Conservation (phyloP, 257 asterid species). For the Ilex asprella region DNA sequence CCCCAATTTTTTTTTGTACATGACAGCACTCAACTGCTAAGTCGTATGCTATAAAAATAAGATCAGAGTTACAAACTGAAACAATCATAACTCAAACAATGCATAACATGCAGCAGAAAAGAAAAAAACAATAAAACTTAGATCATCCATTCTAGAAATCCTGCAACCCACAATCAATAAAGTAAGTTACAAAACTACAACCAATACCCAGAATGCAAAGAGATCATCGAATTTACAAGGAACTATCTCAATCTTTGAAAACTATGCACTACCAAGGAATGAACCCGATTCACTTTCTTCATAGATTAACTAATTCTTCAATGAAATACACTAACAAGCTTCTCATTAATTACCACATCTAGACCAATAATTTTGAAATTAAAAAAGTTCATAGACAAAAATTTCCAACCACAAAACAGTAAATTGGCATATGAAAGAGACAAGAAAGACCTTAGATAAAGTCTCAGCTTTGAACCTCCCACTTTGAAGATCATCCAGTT, state of each 20-base stretch:
- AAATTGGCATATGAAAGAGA: slow-evolving; percentile 2
- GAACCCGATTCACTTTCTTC: background rate
- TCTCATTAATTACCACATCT: background rate
- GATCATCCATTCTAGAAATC: background rate
- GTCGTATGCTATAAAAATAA: background rate
- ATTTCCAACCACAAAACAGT: background rate
- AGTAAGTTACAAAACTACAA: too few species aligned
- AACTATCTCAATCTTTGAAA: too few species aligned
- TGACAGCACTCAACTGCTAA: too few species aligned
- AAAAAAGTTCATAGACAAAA: background rate
- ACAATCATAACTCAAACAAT: background rate
- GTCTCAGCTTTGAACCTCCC: slow-evolving; percentile 28
- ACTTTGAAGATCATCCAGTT: slow-evolving; percentile 40
- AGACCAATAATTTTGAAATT: background rate
- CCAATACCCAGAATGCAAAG: too few species aligned
- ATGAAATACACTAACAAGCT: background rate
- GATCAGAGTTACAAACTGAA: background rate
- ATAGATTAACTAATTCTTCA: background rate
- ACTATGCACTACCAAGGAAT: background rate
- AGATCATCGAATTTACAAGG: too few species aligned
- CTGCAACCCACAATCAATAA: background rate
- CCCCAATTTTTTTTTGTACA: background rate
- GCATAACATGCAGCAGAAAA: background rate
- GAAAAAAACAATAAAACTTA: background rate
- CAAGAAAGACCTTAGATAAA: slow-evolving; percentile 36